These are phyloP conservation scores for Aspergillus proliferans DNA, from an alignment of 2,329 filamentous ascomycete species.

Conservation along the genomic window DNA sequence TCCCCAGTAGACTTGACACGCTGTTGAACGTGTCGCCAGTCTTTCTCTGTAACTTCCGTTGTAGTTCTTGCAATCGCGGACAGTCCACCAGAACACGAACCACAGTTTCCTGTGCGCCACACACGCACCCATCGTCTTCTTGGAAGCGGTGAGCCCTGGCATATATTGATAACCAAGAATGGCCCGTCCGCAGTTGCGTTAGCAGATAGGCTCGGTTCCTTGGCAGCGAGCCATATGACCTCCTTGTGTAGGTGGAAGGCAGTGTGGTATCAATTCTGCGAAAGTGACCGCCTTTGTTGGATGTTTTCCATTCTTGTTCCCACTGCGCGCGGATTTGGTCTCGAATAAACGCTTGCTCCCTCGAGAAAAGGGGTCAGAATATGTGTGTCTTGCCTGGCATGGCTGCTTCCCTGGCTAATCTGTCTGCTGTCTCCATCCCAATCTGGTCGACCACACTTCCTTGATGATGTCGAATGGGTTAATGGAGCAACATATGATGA, in stretches of 20 bases:
- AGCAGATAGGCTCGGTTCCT: constrained; percentile 12
- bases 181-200: constrained; percentile 14
- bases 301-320: not conserved
- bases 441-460: too few species aligned
- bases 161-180: constrained; percentile 16
- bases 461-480: too few species aligned
- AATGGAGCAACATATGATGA: too few species aligned
- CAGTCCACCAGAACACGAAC: too few species aligned
- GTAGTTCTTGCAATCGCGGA: too few species aligned
- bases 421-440: too few species aligned
- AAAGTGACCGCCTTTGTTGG: not conserved
- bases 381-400: not conserved
- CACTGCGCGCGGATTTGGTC: not conserved
- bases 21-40: too few species aligned
- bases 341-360: not conserved
- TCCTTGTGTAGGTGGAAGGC: constrained; percentile 1
- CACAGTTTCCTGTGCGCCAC: too few species aligned
- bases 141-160: constrained; percentile 4
- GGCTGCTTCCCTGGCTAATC: not conserved
- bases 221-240: constrained; percentile 11
- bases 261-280: not conserved
- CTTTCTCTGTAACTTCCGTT: too few species aligned
- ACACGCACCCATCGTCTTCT: not conserved
- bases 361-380: not conserved
- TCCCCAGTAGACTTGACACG: too few species aligned